Base-by-base conservation (phyloP, 208 protist species). In the Crithidia sp. region DNA sequence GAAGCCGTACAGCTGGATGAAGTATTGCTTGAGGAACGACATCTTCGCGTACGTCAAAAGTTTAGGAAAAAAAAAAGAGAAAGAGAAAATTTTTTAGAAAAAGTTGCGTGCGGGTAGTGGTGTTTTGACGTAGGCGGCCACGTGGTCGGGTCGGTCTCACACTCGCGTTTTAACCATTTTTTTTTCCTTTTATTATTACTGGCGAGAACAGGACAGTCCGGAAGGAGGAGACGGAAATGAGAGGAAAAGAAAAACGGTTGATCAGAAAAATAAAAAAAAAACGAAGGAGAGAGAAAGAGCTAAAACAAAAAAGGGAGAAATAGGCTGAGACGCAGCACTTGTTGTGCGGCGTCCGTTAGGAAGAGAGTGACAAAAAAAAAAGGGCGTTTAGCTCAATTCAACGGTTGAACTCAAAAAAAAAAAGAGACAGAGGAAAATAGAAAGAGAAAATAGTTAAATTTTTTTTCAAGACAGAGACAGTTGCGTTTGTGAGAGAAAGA, bases 1-100 rank as follows among this genome's bases (percentile, higher is more conserved):
- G 43, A 94, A 90, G 8, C 85, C 83, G 45, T 84, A 81, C 65
- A 88, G 80, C 74, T 94, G 89, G 49, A 88, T 82, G 45, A 63
- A 76, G 67, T 84, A 89, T 62, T 57, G 44, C 62, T 63, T 71
- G 28, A 62, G 71, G 67, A 70, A 74, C 63, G 63, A 57, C 63
- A 68, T 68, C 50, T 57, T 55, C 13, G 47, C 7, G n/a, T 67
- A 47, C 28, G 62, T 54, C 28, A 28, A 1, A 28, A 28, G 28
- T 28, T 28, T 28, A 28, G 28, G 28, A 28, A 28, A 28, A 28
- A 28, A 28, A 28, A 28, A 28, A 28, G 28, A 28, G 28, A 28
- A 28, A 28, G 28, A 28, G 28, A n/a, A n/a, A n/a, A n/a, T 28
- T 28, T 28, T 28, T 28, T 28, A 28, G 28, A 28, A 28, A 28